Conservation (phyloP, 2,329 filamentous ascomycete species). For the Aaosphaeria pasadenensis region DNA sequence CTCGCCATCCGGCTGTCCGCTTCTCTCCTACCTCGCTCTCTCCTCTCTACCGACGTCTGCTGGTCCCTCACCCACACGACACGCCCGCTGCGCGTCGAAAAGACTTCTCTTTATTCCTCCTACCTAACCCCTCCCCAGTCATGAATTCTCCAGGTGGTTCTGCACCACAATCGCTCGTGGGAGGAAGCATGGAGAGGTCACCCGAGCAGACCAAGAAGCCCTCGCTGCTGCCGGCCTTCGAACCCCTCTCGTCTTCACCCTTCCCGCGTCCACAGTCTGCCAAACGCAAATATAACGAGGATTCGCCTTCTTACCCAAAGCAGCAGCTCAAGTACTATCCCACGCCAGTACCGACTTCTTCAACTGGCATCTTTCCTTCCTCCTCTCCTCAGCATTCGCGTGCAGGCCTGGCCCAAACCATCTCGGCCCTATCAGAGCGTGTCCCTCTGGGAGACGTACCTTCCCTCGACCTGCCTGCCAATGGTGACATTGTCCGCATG, state of each 20-base stretch:
- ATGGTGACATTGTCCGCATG: constrained; percentile 80
- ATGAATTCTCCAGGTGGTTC: constrained; percentile 32
- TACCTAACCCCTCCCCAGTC: constrained; percentile 11
- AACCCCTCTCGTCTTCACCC: constrained; percentile 75
- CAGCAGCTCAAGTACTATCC: constrained; percentile 71
- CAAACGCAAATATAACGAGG: constrained; percentile 63
- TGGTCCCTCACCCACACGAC: constrained; percentile 10
- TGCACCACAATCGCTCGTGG: constrained; percentile 23
- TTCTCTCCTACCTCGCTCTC: constrained; percentile 17
- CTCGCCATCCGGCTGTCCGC: constrained; percentile 18
- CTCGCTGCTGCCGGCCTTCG: constrained; percentile 73
- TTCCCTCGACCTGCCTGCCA: constrained; percentile 74
- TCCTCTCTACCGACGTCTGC: too few relatives aligned
- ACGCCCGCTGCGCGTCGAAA: constrained; percentile 27
- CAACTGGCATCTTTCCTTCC: constrained; percentile 84
- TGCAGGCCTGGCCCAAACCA: constrained; percentile 57
- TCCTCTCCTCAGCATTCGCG: constrained; percentile 59
- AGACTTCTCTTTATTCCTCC: background rate
- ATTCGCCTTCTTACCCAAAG: constrained; percentile 43
- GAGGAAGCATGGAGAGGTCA: constrained; percentile 18
- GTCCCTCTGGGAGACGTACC: constrained; percentile 80
- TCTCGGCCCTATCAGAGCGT: constrained; percentile 67
- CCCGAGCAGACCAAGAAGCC: constrained; percentile 55
- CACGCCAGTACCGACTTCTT: constrained; percentile 90
- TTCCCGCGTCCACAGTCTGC: constrained; percentile 60